Conservation (phyloP, 2,329 filamentous ascomycete genomes). For the Aspergillus tubingensis region DNA sequence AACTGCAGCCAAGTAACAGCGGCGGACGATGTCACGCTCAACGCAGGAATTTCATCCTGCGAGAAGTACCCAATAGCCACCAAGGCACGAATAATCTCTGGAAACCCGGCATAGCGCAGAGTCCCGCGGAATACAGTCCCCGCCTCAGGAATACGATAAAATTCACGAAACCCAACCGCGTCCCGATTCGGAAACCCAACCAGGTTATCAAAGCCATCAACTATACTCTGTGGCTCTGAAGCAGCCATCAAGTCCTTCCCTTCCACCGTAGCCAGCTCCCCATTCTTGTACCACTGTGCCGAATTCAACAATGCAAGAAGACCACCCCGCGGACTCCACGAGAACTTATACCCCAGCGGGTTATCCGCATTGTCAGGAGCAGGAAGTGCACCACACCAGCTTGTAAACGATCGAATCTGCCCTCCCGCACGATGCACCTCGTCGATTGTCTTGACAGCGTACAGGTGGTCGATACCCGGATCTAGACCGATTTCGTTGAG, state of each 20-base stretch:
- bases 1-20: neutral
- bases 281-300: constrained; percentile 5
- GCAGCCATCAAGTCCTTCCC: constrained; percentile 8
- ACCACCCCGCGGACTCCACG: constrained; percentile 5
- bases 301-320: constrained; percentile 6
- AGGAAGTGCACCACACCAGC: constrained; percentile 10
- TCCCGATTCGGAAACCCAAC: constrained; percentile 10
- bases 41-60: neutral
- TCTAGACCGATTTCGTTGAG: constrained; percentile 6
- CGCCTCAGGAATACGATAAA: constrained; percentile 7
- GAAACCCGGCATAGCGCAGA: constrained; percentile 5
- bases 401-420: neutral
- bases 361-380: constrained; percentile 6
- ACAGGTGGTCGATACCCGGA: constrained; percentile 11
- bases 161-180: neutral
- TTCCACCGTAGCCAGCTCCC: neutral
- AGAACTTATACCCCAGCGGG: constrained; percentile 9
- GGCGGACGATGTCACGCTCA: neutral
- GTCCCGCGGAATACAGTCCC: constrained; percentile 5
- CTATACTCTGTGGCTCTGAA: neutral
- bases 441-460: constrained; percentile 11
- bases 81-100: constrained; percentile 6
- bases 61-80: constrained; percentile 4
- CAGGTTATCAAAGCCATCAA: neutral
- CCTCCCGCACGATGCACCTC: constrained; percentile 8